These are phyloP conservation scores for Hordeum marinum DNA, from an alignment of 176 grass and related monocot species.

Conservation along the genomic window DNA sequence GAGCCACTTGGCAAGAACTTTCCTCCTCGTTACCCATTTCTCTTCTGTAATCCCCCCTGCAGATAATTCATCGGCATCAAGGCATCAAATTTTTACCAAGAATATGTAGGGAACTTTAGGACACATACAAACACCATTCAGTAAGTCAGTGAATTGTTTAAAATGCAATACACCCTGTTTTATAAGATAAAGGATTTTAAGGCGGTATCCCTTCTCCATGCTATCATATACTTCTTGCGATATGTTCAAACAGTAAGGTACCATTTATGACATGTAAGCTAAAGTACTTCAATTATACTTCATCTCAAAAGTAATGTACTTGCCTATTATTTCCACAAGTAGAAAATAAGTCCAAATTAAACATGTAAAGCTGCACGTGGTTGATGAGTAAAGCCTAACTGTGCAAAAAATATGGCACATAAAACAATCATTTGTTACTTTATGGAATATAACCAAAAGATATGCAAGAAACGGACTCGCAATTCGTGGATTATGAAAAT, in stretches of 20 bases:
- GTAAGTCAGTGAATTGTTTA: neutral
- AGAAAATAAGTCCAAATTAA: neutral
- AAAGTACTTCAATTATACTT: neutral
- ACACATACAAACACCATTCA: neutral
- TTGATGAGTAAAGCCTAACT: neutral
- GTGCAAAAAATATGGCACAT: neutral
- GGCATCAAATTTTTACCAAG: neutral
- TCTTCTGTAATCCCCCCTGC: constrained; percentile 83
- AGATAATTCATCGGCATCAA: neutral
- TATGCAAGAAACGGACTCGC: neutral
- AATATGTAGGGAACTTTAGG: constrained; percentile 4
- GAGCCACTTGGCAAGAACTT: constrained; percentile 85
- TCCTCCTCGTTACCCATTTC: constrained; percentile 69
- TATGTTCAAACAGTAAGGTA: neutral
- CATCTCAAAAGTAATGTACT: neutral
- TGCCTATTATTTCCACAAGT: neutral
- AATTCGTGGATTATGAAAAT: constrained; percentile 3
- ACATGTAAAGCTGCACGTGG: neutral
- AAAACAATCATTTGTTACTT: neutral
- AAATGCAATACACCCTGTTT: neutral
- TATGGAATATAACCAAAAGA: neutral
- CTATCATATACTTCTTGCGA: neutral
- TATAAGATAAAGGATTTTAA: constrained; percentile 8
- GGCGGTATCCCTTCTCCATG: neutral
- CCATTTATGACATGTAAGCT: neutral